Base-by-base conservation (phyloP, 208 protist genomes). In the Acanthamoeba culbertsoni region DNA sequence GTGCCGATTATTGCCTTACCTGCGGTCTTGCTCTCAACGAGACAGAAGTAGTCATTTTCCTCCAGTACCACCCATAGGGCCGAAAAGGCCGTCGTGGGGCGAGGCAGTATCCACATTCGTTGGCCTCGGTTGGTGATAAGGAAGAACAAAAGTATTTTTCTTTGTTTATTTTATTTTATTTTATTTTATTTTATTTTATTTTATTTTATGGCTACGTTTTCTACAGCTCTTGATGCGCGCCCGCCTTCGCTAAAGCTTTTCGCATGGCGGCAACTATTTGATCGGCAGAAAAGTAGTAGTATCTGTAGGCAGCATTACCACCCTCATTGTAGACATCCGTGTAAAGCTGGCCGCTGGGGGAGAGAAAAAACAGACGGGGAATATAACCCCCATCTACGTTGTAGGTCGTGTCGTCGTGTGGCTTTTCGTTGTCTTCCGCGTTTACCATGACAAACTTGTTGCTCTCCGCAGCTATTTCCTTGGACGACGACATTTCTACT, bases 371-470 rank as follows among this genome's bases (percentile, higher is more conserved):
- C 28, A 86, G 42, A 23, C 75, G 75, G 7, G 75, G 75, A 40
- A 86, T 86, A 45, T 86, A 86, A 45, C 75, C 48, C 7, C 75
- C 75, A 40, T 86, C 75, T 5, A 86, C 75, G 7, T 51, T 59
- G 28, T 33, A 86, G 75, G 45, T 33, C 10, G 45, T 28, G 42
- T 86, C 48, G 16, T 6, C 75, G 75, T 86, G 75, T 10, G 75
- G 75, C 45, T 86, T 45, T 59, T 86, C 75, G 1, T 51, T 28
- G 75, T 86, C 75, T 31, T 86, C 75, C 10, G 75, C 75, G 5
- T 86, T 86, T 8, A 86, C 48, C 75, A 86, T 86, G 37, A 86
- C 42, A 57, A 86, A 86, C 75, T 86, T 86, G 26, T 48, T 59
- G 75, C 75, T 86, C 6, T 62, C 45, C 28, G 20, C 45, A 0